A percentile compares a stretch with the other conserved stretches of the same genome.
These are phyloP conservation scores for Senna tora DNA, from an alignment of 306 rosid genomes.

Conservation along the genomic window DNA sequence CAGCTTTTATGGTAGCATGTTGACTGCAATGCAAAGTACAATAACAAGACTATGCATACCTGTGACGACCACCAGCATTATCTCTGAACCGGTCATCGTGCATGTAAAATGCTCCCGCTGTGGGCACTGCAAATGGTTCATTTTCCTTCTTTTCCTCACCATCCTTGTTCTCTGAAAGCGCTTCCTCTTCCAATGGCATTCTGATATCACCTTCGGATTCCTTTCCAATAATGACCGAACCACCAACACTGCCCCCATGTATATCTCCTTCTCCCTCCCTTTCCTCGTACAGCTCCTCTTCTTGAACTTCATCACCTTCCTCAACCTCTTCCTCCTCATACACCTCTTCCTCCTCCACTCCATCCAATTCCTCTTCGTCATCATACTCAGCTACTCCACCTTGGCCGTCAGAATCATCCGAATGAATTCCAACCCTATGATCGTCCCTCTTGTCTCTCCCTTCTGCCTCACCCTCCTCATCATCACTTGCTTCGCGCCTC, in stretches of 20 bases:
- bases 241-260: conserved; percentile 42
- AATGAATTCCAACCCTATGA: conserved; percentile 53
- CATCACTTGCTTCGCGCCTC: conserved; percentile 87
- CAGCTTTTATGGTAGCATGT: neutral
- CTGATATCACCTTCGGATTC: conserved; percentile 48
- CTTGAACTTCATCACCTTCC: conserved; percentile 29
- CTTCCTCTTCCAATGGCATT: conserved; percentile 49
- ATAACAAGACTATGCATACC: conserved; percentile 48
- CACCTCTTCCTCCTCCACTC: conserved; percentile 56
- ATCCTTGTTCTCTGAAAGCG: conserved; percentile 43
- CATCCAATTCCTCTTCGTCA: conserved; percentile 63
- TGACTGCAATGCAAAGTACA: neutral
- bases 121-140: conserved; percentile 91
- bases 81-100: conserved; percentile 92
- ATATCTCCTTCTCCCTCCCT: conserved; percentile 37
- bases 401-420: conserved; percentile 79
- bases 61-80: conserved; percentile 74
- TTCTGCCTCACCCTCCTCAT: conserved; percentile 67
- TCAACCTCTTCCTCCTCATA: conserved; percentile 46
- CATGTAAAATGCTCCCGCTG: conserved; percentile 95
- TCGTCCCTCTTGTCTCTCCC: conserved; percentile 48
- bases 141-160: conserved; percentile 81
- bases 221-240: conserved; percentile 38
- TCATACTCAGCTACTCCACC: conserved; percentile 89
- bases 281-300: conserved; percentile 39